A percentile compares a stretch with the other conserved stretches of the same genome.
Evolutionary conservation across 148 eudicot genomes (phyloP).

Genomic region (Vaccinium darrowii): DNA sequence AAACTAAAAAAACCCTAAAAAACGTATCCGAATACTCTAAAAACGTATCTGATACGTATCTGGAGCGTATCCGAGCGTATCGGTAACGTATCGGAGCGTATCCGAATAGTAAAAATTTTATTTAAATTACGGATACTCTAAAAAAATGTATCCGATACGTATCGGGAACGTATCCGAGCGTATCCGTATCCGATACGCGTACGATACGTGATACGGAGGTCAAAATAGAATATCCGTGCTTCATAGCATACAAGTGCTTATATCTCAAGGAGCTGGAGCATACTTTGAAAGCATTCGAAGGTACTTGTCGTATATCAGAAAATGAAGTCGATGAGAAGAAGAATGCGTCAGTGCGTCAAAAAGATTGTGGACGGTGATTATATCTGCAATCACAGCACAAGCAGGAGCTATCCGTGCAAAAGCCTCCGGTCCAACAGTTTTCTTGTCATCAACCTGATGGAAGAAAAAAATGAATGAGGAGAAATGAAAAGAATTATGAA

Average conservation of each 20-base stretch:
- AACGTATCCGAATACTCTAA: too few relatives aligned
- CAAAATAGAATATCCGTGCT: too few relatives aligned
- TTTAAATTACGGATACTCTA: too few relatives aligned
- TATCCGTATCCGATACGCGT: too few relatives aligned
- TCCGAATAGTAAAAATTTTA: too few relatives aligned
- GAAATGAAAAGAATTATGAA: not conserved
- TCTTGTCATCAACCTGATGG: conserved; percentile 62
- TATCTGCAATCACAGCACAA: conserved; percentile 68
- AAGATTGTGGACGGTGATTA: conserved; percentile 71
- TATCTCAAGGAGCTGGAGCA: conserved; percentile 22
- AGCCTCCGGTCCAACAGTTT: conserved; percentile 79
- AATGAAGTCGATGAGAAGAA: conserved; percentile 73
- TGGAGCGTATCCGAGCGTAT: too few relatives aligned
- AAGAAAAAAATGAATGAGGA: conserved; percentile 7
- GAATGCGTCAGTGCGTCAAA: conserved; percentile 71
- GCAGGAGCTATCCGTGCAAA: conserved; percentile 83
- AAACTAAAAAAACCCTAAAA: too few relatives aligned
- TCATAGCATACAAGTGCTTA: not conserved
- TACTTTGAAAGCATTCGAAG: conserved; percentile 76
- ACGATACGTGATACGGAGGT: too few relatives aligned
- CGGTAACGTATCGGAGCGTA: too few relatives aligned
- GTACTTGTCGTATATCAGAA: conserved; percentile 76
- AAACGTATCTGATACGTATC: too few relatives aligned
- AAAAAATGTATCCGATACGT: too few relatives aligned
- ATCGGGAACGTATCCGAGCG: too few relatives aligned